A percentile compares a stretch with the other conserved stretches of the same genome.
Evolutionary conservation across 306 rosid genomes (phyloP).

Genomic region (Glycine latifolia): DNA sequence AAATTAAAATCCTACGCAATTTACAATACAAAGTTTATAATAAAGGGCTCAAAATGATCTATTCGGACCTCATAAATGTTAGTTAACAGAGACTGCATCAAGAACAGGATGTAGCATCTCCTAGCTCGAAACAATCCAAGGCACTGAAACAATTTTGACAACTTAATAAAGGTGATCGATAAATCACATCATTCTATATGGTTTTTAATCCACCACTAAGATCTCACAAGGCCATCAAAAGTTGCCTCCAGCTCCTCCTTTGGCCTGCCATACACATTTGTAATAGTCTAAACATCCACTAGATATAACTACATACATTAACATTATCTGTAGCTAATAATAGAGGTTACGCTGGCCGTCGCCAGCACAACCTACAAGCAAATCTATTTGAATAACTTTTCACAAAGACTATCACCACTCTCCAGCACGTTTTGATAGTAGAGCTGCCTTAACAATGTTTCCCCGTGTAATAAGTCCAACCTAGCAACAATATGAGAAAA

Average conservation of each 20-base stretch:
- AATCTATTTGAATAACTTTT: conserved; percentile 22
- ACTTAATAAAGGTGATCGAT: conserved; percentile 36
- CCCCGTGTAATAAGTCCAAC: conserved; percentile 94
- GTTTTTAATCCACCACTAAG: conserved; percentile 31
- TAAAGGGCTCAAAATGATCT: conserved; percentile 37
- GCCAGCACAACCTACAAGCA: background rate
- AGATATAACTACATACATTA: background rate
- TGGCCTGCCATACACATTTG: conserved; percentile 16
- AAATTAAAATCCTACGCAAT: conserved; percentile 29
- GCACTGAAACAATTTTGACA: conserved; percentile 23
- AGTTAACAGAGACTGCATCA: conserved; percentile 22
- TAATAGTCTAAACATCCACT: conserved; percentile 32
- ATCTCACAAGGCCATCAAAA: conserved; percentile 33
- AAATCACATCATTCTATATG: conserved; percentile 32
- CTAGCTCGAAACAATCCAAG: conserved; percentile 37
- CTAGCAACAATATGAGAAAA: conserved; percentile 55
- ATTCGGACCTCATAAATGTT: conserved; percentile 15
- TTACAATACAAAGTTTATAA: conserved; percentile 28
- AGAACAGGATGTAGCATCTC: conserved; percentile 6
- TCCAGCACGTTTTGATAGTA: conserved; percentile 73
- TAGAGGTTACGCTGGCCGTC: too few relatives aligned
- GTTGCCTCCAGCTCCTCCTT: conserved; percentile 37
- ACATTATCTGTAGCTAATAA: too few relatives aligned
- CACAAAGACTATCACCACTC: conserved; percentile 45
- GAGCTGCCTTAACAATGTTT: conserved; percentile 88